A percentile compares a stretch with the other conserved stretches of the same genome.
Evolutionary conservation across 345 rosid genomes (phyloP).

Genomic region (Heritiera littoralis): DNA sequence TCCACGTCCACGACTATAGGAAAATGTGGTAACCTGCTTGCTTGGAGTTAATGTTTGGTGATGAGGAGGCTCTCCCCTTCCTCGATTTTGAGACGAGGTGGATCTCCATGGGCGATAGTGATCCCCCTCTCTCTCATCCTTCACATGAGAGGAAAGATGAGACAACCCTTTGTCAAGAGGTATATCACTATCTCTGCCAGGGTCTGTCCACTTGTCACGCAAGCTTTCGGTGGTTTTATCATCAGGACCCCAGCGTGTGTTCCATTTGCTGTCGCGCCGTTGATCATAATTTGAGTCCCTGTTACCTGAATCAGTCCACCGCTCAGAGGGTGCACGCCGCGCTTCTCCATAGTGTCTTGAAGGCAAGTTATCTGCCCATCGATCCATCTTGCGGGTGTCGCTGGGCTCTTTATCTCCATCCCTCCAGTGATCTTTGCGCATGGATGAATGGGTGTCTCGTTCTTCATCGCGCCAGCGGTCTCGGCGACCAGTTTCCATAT

Average conservation of each 20-base stretch:
- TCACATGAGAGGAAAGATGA: constrained; percentile 53
- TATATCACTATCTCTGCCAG: constrained; percentile 70
- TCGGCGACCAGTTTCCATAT: constrained; percentile 68
- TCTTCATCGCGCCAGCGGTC: constrained; percentile 98
- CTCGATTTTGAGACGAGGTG: constrained; percentile 58
- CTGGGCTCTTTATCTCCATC: constrained; percentile 77
- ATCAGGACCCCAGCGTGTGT: constrained; percentile 95
- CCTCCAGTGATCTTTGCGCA: constrained; percentile 80
- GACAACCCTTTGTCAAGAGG: constrained; percentile 55
- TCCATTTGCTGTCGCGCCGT: constrained; percentile 98
- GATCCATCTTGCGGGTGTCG: constrained; percentile 68
- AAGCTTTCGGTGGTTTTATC: constrained; percentile 57
- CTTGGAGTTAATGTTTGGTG: constrained; percentile 53
- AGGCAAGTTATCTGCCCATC: constrained; percentile 71
- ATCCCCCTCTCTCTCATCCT: constrained; percentile 71
- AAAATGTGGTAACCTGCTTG: constrained; percentile 61
- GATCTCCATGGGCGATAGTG: constrained; percentile 85
- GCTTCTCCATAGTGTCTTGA: constrained; percentile 63
- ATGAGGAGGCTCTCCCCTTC: constrained; percentile 72
- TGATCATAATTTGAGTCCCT: constrained; percentile 74
- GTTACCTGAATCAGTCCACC: constrained; percentile 76
- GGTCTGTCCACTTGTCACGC: constrained; percentile 60
- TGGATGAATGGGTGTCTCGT: constrained; percentile 69
- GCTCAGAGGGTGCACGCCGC: constrained; percentile 74
- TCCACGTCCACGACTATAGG: constrained; percentile 70